A percentile compares a stretch with the other conserved stretches of the same genome.
Conservation (phyloP, 768 basidiomycete species). For the Trametes meyenii region DNA sequence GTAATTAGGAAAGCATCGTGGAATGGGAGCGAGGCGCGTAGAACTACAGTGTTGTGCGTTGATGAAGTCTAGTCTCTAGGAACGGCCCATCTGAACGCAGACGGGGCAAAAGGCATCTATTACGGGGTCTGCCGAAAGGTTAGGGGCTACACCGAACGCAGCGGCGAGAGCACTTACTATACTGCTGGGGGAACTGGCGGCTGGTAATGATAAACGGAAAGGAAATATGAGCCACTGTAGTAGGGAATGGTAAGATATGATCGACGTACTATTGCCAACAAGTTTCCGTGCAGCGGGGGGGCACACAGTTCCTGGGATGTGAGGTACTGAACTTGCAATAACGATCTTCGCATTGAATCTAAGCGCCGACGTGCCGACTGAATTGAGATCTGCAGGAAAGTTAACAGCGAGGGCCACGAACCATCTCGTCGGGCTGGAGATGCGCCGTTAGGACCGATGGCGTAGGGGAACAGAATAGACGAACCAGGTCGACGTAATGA, state of each 20-base stretch:
- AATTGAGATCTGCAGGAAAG: constrained; percentile 22
- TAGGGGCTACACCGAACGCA: constrained; percentile 7
- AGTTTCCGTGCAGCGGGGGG: constrained; percentile 55
- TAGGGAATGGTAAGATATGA: constrained; percentile 5
- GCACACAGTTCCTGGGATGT: constrained; percentile 61
- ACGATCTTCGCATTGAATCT: constrained; percentile 69
- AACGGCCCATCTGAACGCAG: constrained; percentile 30
- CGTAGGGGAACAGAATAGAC: constrained; percentile 26
- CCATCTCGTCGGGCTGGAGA: constrained; percentile 62
- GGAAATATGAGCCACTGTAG: too few species aligned
- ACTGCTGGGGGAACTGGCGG: constrained; percentile 71
- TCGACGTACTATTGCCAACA: constrained; percentile 79
- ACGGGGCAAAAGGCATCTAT: constrained; percentile 35
- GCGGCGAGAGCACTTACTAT: constrained; percentile 52
- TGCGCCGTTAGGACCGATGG: constrained; percentile 21
- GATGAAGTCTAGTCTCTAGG: constrained; percentile 21
- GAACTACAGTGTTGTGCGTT: constrained; percentile 17
- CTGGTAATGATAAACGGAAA: constrained; percentile 40
- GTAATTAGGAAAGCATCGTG: constrained; percentile 13
- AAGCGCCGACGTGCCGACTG: constrained; percentile 27
- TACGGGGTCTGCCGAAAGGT: constrained; percentile 29
- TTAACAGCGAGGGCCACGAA: constrained; percentile 34
- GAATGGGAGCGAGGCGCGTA: constrained; percentile 1
- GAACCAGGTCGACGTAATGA: constrained; percentile 57
- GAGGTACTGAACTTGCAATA: constrained; percentile 71